A percentile compares a stretch with the other conserved stretches of the same genome.
phyloP scores from a whole-genome alignment of 2,329 filamentous ascomycete species.

The Stagonosporopsis rhizophila region DNA sequence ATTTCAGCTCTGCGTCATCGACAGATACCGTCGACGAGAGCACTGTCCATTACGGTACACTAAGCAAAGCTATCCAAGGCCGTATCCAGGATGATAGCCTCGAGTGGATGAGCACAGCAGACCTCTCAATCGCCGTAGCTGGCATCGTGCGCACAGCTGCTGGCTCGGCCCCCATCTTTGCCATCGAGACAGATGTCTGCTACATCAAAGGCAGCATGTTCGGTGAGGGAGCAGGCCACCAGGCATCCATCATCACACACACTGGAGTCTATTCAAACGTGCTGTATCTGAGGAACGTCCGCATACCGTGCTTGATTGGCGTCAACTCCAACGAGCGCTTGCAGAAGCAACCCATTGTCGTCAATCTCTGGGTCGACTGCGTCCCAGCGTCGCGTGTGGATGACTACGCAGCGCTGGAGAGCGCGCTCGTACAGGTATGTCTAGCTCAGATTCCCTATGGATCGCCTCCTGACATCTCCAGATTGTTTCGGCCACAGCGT shows the following conservation, averaged over 20 bases:
- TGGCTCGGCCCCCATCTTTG: constrained; percentile 38
- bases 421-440: constrained; percentile 67
- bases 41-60: constrained; percentile 76
- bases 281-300: constrained; percentile 64
- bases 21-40: constrained; percentile 69
- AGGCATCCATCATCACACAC: constrained; percentile 37
- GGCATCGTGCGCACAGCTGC: constrained; percentile 32
- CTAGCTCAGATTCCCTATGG: neutral
- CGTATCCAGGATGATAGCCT: constrained; percentile 47
- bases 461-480: constrained; percentile 32
- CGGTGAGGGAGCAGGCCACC: constrained; percentile 66
- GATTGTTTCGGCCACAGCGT: constrained; percentile 53
- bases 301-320: constrained; percentile 72
- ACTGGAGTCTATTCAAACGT: constrained; percentile 30
- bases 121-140: constrained; percentile 26
- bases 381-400: constrained; percentile 55
- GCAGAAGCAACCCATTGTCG: constrained; percentile 69
- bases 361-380: constrained; percentile 68
- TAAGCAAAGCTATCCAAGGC: constrained; percentile 70
- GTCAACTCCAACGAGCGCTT: constrained; percentile 74
- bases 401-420: constrained; percentile 64
- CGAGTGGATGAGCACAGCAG: constrained; percentile 35
- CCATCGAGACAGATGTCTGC: constrained; percentile 61
- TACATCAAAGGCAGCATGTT: constrained; percentile 74
- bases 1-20: constrained; percentile 65